phyloP scores from a whole-genome alignment of 2,329 filamentous ascomycete species.

The Epichloe sp. region DNA sequence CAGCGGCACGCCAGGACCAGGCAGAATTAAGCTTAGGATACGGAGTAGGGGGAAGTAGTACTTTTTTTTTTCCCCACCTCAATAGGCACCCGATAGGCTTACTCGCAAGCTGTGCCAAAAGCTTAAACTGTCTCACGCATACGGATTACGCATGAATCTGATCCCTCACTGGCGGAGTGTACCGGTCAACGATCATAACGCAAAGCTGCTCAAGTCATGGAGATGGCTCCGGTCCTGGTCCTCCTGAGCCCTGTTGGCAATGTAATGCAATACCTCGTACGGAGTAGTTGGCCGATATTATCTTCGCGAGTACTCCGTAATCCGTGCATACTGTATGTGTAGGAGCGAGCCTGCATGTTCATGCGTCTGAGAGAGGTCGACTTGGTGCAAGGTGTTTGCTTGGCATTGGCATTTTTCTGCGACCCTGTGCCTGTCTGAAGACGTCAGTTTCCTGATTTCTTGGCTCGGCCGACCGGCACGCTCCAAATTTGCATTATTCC shows the following conservation, averaged over 20 bases:
- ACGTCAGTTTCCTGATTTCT: slow-evolving; percentile 1
- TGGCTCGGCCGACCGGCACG: slow-evolving; percentile 8
- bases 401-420: background rate
- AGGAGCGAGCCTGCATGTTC: no score
- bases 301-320: no score
- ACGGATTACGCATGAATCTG: background rate
- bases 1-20: background rate
- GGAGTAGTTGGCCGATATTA: no score
- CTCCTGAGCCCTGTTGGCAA: no score
- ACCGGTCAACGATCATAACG: no score
- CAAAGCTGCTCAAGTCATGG: no score
- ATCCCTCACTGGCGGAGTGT: background rate
- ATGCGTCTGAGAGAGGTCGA: no score
- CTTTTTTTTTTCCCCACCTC: slow-evolving; percentile 3
- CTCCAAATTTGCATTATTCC: slow-evolving; percentile 2
- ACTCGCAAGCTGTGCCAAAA: background rate
- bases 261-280: no score
- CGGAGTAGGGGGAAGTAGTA: background rate
- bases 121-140: background rate
- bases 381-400: no score
- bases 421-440: background rate
- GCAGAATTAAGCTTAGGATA: slow-evolving; percentile 10
- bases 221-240: no score
- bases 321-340: no score
- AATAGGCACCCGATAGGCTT: no score